Evolutionary conservation across 78 protist genomes (phyloP), one percentile per base, ranked within the genome.

Genomic region (Dictyostelium discoideum): DNA sequence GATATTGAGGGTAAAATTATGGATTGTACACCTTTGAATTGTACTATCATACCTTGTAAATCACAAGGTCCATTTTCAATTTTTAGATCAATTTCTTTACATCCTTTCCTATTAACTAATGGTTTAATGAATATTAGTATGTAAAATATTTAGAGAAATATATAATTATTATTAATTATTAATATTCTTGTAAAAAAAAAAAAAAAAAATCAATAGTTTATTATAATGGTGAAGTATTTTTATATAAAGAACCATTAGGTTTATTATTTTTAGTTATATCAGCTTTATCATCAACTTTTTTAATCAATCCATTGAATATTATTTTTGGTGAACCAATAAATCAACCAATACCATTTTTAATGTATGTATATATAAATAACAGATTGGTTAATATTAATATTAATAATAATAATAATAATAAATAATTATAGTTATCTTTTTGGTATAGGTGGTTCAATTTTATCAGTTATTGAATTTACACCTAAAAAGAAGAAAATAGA

Each of bases 1-100:
- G 97, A 96, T 32, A 22, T 85, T 2, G 67, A 92, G 46, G 88
- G 88, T 11, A 85, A 87, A 46, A 48, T 74, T 20, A 77, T 42
- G 65, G 50, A 85, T 50, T 96, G 97, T 13, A 76, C 96, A 0
- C 74, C 84, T 13, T 26, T 74, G 20, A 87, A 48, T 24, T 96
- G 96, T 39, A 96, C 95, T 7, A 73, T 26, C 0, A 78, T 96
- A 3, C 48, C 84, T 18, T 96, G 97, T 65, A 44, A 85, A 37
- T 46, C 94, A 20, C 97, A 94, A 57, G 98, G 98, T 37, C 98
- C 98, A 3, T 46, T 87, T 57, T 72, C 93, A 26, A 93, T 96
- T 63, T 76, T 81, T 37, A 20, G 22, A 29, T 69, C 87, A 3
- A 83, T 96, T 11, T 4, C 3, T 24, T 20, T 65, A 20, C 87